Evolutionary conservation across 2,329 filamentous ascomycete species (phyloP), one percentile per base, ranked within the genome.

Genomic region (Penicillium sp.): DNA sequence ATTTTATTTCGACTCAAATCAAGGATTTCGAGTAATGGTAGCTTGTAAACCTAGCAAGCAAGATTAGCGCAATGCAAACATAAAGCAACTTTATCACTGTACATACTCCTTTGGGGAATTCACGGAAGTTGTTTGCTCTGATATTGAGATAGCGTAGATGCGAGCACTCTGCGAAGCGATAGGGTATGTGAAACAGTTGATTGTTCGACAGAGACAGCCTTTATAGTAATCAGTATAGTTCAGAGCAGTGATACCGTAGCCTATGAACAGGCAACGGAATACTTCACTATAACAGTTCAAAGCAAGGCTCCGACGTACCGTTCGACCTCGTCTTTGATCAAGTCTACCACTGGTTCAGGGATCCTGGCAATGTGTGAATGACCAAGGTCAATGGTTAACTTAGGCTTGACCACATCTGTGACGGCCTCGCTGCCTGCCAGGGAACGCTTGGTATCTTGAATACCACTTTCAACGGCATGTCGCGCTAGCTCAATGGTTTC

Each of bases 1-100:
- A 97, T 86, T 73, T 89, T 91, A 73, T 97, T 97, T 67, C 90
- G 86, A 72, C 92, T 93, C 54, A 97, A 83, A 76, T 97, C 93
- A 60, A 97, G 84, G 58, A 97, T 96, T 76, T 97, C 93, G 55
- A 97, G 84, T 35, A 91, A 89, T 52, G 86, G 88, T 61, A 97
- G 82, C 73, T 92, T 87, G 72, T 93, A 93, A 58, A 97, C 85
- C 92, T 96, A 71, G 23, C 62, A 68, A 70, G 25, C 62, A 68
- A 56, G 45, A 47, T 67, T 42, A 71, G 62, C 43, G 54, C 29
- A 56, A 35, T 31, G 13, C 15, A 50, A 33, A 37, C 9, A 25
- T 50, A 43, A n/a, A 6, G 3, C 21, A 35, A 13, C 7, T 2
- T 38, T 38, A 8, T 45, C 21, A 15, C 46, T 19, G 13, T 12